Evolutionary conservation across 2,329 filamentous ascomycete species (phyloP), one percentile per base, ranked within the genome.

Genomic region (Phoma herbarum): DNA sequence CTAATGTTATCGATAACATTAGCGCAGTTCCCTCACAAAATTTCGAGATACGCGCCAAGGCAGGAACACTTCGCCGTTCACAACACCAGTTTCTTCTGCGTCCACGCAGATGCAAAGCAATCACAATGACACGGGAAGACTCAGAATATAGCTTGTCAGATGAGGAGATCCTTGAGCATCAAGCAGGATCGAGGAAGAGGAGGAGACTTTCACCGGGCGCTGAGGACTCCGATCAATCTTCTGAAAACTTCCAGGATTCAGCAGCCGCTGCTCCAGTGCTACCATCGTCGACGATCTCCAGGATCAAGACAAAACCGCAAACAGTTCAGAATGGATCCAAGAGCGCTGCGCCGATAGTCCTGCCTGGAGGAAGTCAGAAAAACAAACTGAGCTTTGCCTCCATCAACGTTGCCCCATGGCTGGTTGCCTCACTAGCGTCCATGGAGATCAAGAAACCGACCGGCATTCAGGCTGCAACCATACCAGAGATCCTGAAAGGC

Each of bases 361-460:
- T 60, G 9, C 20, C 42, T 16, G 53, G 44, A n/a, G 54, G 52
- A 16, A 3, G 11, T 23, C 31, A 11, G 61, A 63, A 70, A 14
- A 68, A 75, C 53, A 83, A 87, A 73, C 80, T 84, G 18, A 90
- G 85, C 9, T 97, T 97, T 73, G 85, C 88, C 18, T 85, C 87
- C 11, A 80, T 97, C 50, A 82, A 86, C 49, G 88, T 97, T 43
- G 85, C 87, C 35, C 92, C 91, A 75, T 99, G 95, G 95, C 87
- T 99, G 4, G 88, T 96, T 2, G 86, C 89, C 60, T 94, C 94
- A 1, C 83, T 99, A 28, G 79, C 83, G 20, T 82, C 85, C 26
- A 88, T 92, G 85, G 92, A 93, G 28, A 97, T 99, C 74, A 91
- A 87, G 72, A 84, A 89, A 57, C 95, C 95, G 0, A 99, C 95